Conservation (phyloP, 2,329 filamentous ascomycete species). For the Fusarium napiforme region DNA sequence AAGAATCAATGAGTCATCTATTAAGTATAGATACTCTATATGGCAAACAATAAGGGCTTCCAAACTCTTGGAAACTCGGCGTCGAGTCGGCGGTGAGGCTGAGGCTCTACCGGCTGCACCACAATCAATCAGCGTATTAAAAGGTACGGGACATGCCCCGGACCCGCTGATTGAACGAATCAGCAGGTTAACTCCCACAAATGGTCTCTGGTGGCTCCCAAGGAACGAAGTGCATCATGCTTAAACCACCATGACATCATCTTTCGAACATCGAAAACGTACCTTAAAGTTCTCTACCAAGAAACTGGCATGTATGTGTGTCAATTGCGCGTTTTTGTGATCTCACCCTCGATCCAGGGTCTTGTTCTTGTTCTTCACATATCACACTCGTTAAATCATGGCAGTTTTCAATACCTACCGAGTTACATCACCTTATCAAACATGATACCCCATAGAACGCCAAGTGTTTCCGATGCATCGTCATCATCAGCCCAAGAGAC, state of each 20-base stretch:
- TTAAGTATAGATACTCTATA: no score
- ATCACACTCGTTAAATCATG: not conserved
- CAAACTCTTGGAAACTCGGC: no score
- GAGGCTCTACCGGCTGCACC: no score
- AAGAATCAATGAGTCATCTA: no score
- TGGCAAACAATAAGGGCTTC: no score
- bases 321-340: accelerated
- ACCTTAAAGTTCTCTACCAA: not conserved
- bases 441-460: not conserved
- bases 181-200: accelerated
- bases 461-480: not conserved
- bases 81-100: no score
- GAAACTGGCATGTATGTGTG: accelerated
- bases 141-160: accelerated
- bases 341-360: accelerated
- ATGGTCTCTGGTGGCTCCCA: not conserved
- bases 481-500: not conserved
- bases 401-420: accelerated
- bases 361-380: no score
- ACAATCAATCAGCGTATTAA: not conserved
- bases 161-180: accelerated
- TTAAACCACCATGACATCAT: slow-evolving; percentile 18
- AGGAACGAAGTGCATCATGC: not conserved
- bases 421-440: not conserved
- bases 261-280: not conserved